Evolutionary conservation across 106 monocot genomes (phyloP), one percentile per base, ranked within the genome.

Genomic region (Amphibolis antarctica): DNA sequence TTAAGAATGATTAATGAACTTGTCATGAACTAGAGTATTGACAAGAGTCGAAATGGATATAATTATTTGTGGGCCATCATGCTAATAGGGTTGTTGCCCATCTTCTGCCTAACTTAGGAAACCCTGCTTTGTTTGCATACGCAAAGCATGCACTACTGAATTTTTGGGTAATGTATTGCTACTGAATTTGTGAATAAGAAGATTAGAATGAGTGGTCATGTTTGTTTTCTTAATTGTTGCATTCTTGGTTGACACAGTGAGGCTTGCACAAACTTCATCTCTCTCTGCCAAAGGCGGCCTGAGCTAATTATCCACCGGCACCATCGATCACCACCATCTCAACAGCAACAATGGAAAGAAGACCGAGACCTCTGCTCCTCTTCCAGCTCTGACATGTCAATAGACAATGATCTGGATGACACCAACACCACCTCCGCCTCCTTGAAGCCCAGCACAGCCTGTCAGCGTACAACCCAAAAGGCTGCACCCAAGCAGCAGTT

Each of bases 321-420:
- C 49, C 26, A 66, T n/a, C 66, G 50, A 51, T 27, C 75, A 18
- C 63, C 69, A n/a, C 67, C 58, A 28, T 12, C 28, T 1, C 4
- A 64, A n/a, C 66, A 15, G 6, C 26, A 44, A 1, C 74, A 71
- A 49, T 80, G 67, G 76, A 98, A 91, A 68, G 74, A 78, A 53
- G 82, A 82, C 72, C 66, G 50, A 42, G 81, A 81, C 52, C 42
- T 87, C 25, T 80, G 80, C 30, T 69, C 80, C 21, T 98, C 96
- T 5, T 84, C 84, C 43, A 66, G 80, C 49, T 98, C 96, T 30
- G 96, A 98, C 65, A 98, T 98, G 96, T 98, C 96, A 23, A 84
- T 98, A 13, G 48, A 49, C 28, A 90, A 98, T 66, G 96, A 91
- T 44, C 66, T 77, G 12, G 82, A 84, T 57, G 27, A 21, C 46